Evolutionary conservation across 2,329 filamentous ascomycete genomes (phyloP), one percentile per base, ranked within the genome.

Genomic region (Thielaviopsis punctulata): DNA sequence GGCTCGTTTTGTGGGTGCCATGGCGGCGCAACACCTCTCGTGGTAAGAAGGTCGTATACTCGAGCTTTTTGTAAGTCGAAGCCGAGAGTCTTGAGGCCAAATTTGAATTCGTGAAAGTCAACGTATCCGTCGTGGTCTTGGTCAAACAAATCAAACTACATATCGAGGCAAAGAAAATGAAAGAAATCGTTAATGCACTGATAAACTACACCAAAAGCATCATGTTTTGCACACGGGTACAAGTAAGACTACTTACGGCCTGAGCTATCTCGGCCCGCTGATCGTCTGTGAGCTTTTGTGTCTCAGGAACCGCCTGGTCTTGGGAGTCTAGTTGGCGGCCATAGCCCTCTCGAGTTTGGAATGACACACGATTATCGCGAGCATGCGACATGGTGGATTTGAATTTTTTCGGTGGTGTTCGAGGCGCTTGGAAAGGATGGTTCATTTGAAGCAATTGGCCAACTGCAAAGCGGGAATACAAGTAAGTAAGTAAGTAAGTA

Each of bases 41-140:
- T 75, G 55, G 86, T 84, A 56, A 98, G 76, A 56, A 93, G 79
- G 45, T 76, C 71, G 61, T 90, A 82, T 56, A 95, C 87, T 60
- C 94, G 87, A 56, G 80, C 73, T 66, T 95, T 95, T 55, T 86
- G 77, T 48, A 95, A 73, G 61, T 93, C 87, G 70, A 96, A 96
- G 58, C 92, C 92, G 1, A 98, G 80, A 3, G 92, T 92, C 65
- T 93, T 92, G 61, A 96, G 82, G 56, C 90, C 88, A 69, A 96
- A 92, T 67, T 92, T 90, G 65, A 96, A 86, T 69, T 98, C 92
- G 70, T 96, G 92, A 72, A 95, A 96, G 71, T 96, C 90, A 63
- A 98, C 86, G 66, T 85, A 81, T 46, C 82, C 78, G 69, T 96
- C 56, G 25, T 54, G 55, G 49, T 58, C 56, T 48, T 58, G 56